These are phyloP conservation scores for Pseudogymnoascus pannorum DNA, from an alignment of 2,329 filamentous ascomycete species.

Conservation along the genomic window DNA sequence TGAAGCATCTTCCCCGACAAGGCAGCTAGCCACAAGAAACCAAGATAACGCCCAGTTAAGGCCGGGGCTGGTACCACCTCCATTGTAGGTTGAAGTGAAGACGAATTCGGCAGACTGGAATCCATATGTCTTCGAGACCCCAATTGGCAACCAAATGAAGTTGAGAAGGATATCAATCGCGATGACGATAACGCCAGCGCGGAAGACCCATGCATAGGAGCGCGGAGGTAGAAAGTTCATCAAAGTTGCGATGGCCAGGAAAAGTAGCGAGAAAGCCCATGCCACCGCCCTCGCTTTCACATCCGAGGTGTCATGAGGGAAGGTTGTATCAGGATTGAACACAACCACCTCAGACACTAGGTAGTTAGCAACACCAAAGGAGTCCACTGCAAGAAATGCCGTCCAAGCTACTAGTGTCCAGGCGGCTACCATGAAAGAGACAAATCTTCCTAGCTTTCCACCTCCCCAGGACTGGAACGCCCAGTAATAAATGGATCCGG, in stretches of 20 bases:
- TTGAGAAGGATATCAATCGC: slow-evolving; percentile 38
- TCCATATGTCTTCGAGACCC: slow-evolving; percentile 36
- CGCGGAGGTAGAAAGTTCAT: slow-evolving; percentile 10
- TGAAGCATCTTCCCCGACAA: slow-evolving; percentile 27
- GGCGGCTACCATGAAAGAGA: slow-evolving; percentile 12
- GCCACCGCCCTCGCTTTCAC: slow-evolving; percentile 8
- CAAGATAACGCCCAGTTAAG: slow-evolving; percentile 28
- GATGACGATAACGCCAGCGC: slow-evolving; percentile 21
- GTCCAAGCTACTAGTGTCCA: slow-evolving; percentile 14
- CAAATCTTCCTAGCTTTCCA: slow-evolving; percentile 10
- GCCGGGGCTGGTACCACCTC: slow-evolving; percentile 16
- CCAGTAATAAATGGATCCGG: slow-evolving; percentile 29
- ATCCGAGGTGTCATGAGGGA: slow-evolving; percentile 6
- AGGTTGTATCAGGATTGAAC: slow-evolving; percentile 10
- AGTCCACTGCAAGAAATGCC: slow-evolving; percentile 7
- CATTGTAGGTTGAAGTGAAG: slow-evolving; percentile 34
- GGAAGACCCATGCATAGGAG: slow-evolving; percentile 10
- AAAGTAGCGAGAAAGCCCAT: slow-evolving; percentile 11
- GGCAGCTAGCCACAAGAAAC: slow-evolving; percentile 24
- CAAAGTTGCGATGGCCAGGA: slow-evolving; percentile 7
- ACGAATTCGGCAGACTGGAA: slow-evolving; percentile 38
- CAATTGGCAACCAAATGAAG: slow-evolving; percentile 41
- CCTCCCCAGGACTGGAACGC: slow-evolving; percentile 25
- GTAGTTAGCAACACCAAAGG: slow-evolving; percentile 9
- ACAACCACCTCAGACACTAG: slow-evolving; percentile 7